These are phyloP conservation scores for Phyllostachys edulis DNA, from an alignment of 176 grass and related monocot genomes.

Conservation along the genomic window DNA sequence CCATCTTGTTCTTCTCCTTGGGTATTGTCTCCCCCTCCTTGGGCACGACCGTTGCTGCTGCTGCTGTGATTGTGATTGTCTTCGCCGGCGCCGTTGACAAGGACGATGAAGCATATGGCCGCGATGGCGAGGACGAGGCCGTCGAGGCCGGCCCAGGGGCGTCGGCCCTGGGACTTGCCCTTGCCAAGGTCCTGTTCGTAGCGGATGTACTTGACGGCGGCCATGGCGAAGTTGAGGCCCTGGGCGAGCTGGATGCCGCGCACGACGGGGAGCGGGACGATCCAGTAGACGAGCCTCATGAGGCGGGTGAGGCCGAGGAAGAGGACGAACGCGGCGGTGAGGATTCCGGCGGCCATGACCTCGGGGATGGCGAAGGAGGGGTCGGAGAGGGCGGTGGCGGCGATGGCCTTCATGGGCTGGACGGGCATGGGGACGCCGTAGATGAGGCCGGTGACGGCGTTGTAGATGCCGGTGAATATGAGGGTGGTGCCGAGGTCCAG, in stretches of 20 bases:
- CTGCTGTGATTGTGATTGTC: background rate
- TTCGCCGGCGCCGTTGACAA: slow-evolving; percentile 71
- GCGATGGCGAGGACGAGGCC: slow-evolving; percentile 65
- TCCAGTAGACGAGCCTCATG: slow-evolving; percentile 63
- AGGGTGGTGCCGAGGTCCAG: slow-evolving; percentile 82
- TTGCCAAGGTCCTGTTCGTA: slow-evolving; percentile 70
- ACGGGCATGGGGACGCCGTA: slow-evolving; percentile 94
- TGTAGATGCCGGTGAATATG: slow-evolving; percentile 85
- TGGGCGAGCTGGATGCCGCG: slow-evolving; percentile 91
- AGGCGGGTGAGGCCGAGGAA: slow-evolving; percentile 73
- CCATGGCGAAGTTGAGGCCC: slow-evolving; percentile 82
- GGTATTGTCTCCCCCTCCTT: background rate
- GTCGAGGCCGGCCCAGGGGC: slow-evolving; percentile 70
- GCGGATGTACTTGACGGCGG: slow-evolving; percentile 79
- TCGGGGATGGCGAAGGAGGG: slow-evolving; percentile 52
- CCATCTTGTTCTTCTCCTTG: background rate
- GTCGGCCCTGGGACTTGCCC: slow-evolving; percentile 26
- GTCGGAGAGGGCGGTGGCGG: slow-evolving; percentile 65
- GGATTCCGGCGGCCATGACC: slow-evolving; percentile 66
- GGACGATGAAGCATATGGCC: slow-evolving; percentile 57
- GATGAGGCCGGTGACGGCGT: slow-evolving; percentile 66
- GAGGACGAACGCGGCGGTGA: slow-evolving; percentile 57
- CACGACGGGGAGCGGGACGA: slow-evolving; percentile 84
- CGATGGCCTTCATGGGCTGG: slow-evolving; percentile 96
- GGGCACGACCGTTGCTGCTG: too few relatives aligned